phyloP scores from a whole-genome alignment of 306 rosid species.

The Trichosanthes cucumerina region DNA sequence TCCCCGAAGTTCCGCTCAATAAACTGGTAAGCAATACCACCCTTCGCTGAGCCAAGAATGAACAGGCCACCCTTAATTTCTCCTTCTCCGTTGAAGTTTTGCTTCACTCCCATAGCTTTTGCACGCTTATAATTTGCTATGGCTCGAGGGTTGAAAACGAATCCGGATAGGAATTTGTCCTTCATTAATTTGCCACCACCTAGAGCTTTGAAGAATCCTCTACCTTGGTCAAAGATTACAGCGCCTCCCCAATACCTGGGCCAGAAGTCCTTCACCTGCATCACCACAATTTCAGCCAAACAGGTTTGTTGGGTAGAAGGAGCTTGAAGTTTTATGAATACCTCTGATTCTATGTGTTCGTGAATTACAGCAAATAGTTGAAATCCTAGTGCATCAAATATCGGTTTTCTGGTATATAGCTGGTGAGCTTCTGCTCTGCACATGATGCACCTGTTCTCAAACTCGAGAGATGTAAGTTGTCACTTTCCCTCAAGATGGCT shows the following conservation, averaged over 20 bases:
- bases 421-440: conserved; percentile 96
- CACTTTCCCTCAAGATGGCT: conserved; percentile 12
- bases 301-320: conserved; percentile 11
- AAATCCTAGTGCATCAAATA: conserved; percentile 80
- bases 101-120: conserved; percentile 43
- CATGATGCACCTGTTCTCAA: conserved; percentile 81
- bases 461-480: conserved; percentile 10
- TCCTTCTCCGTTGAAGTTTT: conserved; percentile 82
- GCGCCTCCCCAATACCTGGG: conserved; percentile 94
- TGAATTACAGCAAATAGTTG: conserved; percentile 79
- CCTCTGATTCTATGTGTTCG: conserved; percentile 76
- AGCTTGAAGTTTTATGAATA: conserved; percentile 15
- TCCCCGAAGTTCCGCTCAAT: conserved; percentile 89
- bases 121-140: conserved; percentile 73
- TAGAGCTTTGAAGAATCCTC: conserved; percentile 70
- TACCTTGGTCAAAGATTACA: conserved; percentile 41
- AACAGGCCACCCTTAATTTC: conserved; percentile 87
- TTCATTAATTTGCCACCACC: conserved; percentile 78
- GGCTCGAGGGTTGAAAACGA: conserved; percentile 67
- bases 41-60: conserved; percentile 54
- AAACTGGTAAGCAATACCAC: conserved; percentile 81
- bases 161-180: conserved; percentile 74
- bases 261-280: conserved; percentile 79
- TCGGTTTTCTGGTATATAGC: conserved; percentile 61
- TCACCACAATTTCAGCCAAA: conserved; percentile 15